A percentile compares a stretch with the other conserved stretches of the same genome.
Conservation (phyloP, 2,329 filamentous ascomycete species). For the Colletotrichum incanum region DNA sequence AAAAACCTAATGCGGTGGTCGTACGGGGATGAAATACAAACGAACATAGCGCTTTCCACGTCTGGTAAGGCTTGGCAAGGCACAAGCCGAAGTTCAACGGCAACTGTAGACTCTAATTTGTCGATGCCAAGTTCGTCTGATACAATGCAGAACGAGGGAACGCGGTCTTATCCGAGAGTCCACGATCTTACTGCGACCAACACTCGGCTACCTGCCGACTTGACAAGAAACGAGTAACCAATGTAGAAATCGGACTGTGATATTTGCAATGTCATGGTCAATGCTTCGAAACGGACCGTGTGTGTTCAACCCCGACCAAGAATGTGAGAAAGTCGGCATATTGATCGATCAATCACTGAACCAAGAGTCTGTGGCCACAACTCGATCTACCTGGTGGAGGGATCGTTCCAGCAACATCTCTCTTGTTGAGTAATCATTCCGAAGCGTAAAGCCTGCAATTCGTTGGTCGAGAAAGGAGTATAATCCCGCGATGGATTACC, state of each 20-base stretch:
- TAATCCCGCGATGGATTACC: background rate
- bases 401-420: background rate
- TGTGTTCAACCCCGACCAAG: background rate
- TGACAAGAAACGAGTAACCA: background rate
- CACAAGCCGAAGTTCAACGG: background rate
- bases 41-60: slow-evolving; percentile 4
- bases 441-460: background rate
- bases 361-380: background rate
- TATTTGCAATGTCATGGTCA: background rate
- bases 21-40: slow-evolving; percentile 16
- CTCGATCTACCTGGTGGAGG: background rate
- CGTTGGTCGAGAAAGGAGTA: background rate
- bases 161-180: background rate
- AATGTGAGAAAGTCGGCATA: background rate
- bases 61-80: slow-evolving; percentile 5
- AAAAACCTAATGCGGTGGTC: background rate
- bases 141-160: background rate
- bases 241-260: background rate
- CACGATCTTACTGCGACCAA: background rate
- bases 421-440: fast-evolving
- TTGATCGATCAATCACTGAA: too few species aligned
- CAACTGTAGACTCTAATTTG: background rate
- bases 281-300: slow-evolving; percentile 10
- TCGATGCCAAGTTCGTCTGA: slow-evolving; percentile 19
- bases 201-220: slow-evolving; percentile 20